Evolutionary conservation across 306 rosid genomes (phyloP), one percentile per base, ranked within the genome.

Genomic region (Prosopis cineraria): DNA sequence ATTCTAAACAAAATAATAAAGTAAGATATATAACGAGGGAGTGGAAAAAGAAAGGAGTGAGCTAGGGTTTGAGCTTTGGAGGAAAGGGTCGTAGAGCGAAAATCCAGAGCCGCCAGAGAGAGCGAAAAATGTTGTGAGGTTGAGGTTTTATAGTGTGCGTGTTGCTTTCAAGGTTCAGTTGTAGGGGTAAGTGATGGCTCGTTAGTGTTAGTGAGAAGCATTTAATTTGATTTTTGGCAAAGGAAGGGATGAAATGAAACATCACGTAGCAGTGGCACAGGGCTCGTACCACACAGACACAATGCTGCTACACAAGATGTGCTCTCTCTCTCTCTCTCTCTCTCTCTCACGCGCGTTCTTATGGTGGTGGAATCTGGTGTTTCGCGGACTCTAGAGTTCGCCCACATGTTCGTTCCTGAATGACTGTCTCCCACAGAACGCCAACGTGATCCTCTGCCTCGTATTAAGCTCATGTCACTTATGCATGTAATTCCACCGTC

Each of bases 51-150:
- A 37, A 20, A 31, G 16, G 9, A 11, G 30, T 70, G 68, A 86
- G 79, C 80, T 92, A 94, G 98, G 98, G 97, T 94, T 94, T 94
- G 19, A 34, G 33, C 3, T 53, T 41, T 43, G 78, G 47, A 56
- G 68, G 72, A 27, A 77, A 16, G 40, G 40, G 58, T 27, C 9
- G 7, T 6, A 14, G 40, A 1, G 58, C 25, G 41, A 43, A 73
- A 67, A 22, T 20, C 47, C 44, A 63, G 85, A 91, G 98, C 94
- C 97, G 94, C 96, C 98, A 81, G 79, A 37, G 64, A 60, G 65
- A 45, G 71, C 41, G 19, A 47, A 17, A 25, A 40, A 3, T 1
- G 6, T 25, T 17, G 24, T 4, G 72, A 13, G 53, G 36, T 14
- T 30, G n/a, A 47, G 82, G 3, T 34, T 82, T 77, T 82, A 77